Percentiles rank a stretch among this genome's conserved stretches.
phyloP scores from a whole-genome alignment of 768 basidiomycete species.

The Tylopilus sp. region DNA sequence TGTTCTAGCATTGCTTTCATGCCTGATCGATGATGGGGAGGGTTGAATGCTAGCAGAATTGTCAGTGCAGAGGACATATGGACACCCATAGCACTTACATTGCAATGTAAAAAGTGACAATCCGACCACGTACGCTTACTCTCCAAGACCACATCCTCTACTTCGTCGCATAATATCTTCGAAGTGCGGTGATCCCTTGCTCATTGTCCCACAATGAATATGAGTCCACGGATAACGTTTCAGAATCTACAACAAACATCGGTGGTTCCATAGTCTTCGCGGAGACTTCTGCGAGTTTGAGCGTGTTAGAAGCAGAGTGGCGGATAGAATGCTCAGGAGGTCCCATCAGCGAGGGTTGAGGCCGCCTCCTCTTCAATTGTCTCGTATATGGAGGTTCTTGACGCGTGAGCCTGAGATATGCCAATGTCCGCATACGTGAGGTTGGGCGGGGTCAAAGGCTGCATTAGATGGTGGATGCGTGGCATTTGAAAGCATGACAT shows the following conservation, averaged over 20 bases:
- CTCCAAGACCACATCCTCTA: constrained; percentile 59
- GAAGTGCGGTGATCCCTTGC: constrained; percentile 56
- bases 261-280: constrained; percentile 33
- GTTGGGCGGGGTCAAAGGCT: constrained; percentile 36
- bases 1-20: constrained; percentile 75
- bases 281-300: constrained; percentile 3
- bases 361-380: constrained; percentile 73
- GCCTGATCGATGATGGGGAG: constrained; percentile 57
- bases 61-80: not conserved
- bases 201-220: constrained; percentile 64
- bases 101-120: constrained; percentile 69
- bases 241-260: constrained; percentile 56
- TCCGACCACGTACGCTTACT: constrained; percentile 66
- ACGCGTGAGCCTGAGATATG: constrained; percentile 59
- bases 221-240: constrained; percentile 46
- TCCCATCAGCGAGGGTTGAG: constrained; percentile 27
- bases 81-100: constrained; percentile 44
- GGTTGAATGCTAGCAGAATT: constrained; percentile 56
- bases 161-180: constrained; percentile 71
- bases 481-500: constrained; percentile 50
- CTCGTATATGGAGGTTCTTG: constrained; percentile 70
- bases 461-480: constrained; percentile 48
- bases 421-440: constrained; percentile 64
- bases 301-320: constrained; percentile 31
- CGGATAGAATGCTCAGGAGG: constrained; percentile 22